These are phyloP conservation scores for Gaertneriomyces sp. DNA, from an alignment of 192 early-diverging fungal genomes.

Conservation along the genomic window DNA sequence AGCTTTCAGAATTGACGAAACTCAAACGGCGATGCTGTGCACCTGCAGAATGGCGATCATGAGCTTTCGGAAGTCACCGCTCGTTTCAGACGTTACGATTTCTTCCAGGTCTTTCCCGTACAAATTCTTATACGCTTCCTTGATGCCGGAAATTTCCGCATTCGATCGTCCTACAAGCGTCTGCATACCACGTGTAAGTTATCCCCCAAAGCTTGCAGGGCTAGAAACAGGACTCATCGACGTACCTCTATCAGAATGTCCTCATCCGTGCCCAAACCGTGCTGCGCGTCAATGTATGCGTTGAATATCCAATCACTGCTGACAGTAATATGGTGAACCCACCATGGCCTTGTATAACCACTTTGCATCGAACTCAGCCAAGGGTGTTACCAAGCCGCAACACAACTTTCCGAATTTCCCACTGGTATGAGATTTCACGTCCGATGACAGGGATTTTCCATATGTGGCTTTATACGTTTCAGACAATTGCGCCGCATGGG, in stretches of 20 bases:
- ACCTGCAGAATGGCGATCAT: conserved; percentile 10
- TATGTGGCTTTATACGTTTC: conserved; percentile 11
- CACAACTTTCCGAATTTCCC: conserved; percentile 19
- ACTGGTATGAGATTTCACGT: not conserved
- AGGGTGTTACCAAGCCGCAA: conserved; percentile 7
- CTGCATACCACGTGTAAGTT: not conserved
- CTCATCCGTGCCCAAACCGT: conserved; percentile 17
- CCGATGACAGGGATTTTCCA: conserved; percentile 4
- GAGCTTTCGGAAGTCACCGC: conserved; percentile 7
- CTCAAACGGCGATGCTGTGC: not conserved
- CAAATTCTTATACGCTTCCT: conserved; percentile 11
- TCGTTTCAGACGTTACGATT: not conserved
- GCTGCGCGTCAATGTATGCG: not conserved
- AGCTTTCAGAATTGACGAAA: not conserved
- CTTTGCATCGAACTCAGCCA: conserved; percentile 14
- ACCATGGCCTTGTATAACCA: conserved; percentile 12
- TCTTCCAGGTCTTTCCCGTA: conserved; percentile 16
- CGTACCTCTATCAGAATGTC: conserved; percentile 20
- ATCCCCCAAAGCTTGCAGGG: not conserved
- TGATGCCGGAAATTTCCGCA: conserved; percentile 21
- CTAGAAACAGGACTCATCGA: not conserved
- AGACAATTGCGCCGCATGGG: conserved; percentile 6
- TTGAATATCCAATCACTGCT: not conserved
- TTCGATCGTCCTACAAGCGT: conserved; percentile 21
- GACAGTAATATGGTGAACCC: not conserved